These are phyloP conservation scores for Elongisporangium prolatum DNA, from an alignment of 352 stramenopile genomes.

Conservation along the genomic window DNA sequence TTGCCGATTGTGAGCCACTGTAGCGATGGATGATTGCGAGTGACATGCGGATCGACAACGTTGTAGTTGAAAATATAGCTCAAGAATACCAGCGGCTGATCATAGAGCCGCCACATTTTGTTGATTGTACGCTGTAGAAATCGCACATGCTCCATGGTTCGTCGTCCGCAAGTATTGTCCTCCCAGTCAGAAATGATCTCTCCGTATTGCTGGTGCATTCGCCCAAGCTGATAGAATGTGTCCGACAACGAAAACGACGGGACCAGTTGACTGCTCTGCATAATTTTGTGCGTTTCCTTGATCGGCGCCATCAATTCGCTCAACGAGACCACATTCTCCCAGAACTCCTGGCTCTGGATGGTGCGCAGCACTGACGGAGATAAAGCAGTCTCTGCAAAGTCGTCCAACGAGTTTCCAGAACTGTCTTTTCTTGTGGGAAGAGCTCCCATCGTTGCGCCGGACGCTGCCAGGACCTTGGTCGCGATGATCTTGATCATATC, in stretches of 20 bases:
- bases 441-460: background rate
- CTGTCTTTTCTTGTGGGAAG: constrained; percentile 35
- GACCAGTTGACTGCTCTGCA: constrained; percentile 25
- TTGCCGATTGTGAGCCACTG: constrained; percentile 76
- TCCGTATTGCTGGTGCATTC: constrained; percentile 75
- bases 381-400: constrained; percentile 35
- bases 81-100: constrained; percentile 65
- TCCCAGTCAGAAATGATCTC: constrained; percentile 68
- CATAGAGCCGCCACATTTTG: constrained; percentile 73
- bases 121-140: constrained; percentile 55
- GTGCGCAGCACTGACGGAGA: constrained; percentile 36
- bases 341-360: constrained; percentile 65
- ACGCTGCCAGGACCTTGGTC: constrained; percentile 39
- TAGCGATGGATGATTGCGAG: constrained; percentile 40
- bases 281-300: constrained; percentile 71
- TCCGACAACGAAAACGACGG: constrained; percentile 52
- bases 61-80: constrained; percentile 77
- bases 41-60: constrained; percentile 41
- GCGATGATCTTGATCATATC: constrained; percentile 84
- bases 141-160: constrained; percentile 49
- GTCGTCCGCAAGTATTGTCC: constrained; percentile 37
- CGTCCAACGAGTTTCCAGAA: constrained; percentile 33
- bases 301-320: constrained; percentile 77
- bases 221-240: constrained; percentile 73
- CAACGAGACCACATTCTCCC: constrained; percentile 65